Base-by-base conservation (phyloP, 2,329 filamentous ascomycete genomes). In the Beauveria medogensis region DNA sequence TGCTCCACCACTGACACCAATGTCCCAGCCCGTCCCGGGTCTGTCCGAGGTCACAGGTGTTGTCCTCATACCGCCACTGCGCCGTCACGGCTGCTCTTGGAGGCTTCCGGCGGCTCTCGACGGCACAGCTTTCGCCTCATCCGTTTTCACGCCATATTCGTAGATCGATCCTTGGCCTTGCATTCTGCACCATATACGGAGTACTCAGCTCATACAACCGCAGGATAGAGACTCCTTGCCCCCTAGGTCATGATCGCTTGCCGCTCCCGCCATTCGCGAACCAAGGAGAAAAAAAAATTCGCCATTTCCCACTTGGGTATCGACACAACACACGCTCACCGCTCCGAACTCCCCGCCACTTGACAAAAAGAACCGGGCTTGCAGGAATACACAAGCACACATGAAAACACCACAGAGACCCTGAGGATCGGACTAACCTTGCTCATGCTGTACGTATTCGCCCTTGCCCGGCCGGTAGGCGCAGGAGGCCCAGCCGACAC, bases 381-480 rank as follows among this genome's bases (percentile, higher is more conserved):
- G 34, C 12, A 24, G 9, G 16, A 37, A 44, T 8, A 16, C 24
- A 34, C 12, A 34, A 34, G 52, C 62, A 55, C 59, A 58, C 24
- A 55, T n/a, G 52, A 51, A 52, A 37, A 58, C 26, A 34, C 40
- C 34, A 20, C 14, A 37, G 26, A 34, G 50, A 61, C 61, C 63
- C 20, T 47, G 30, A 26, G 44, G 16, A 20, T 46, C 14, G 34
- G 47, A 63, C 70, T 68, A 64, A 75, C 73, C 71, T 71, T 74
- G 67, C 75, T 75, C 60, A 77, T 75, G 64, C 69, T 76, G 71
- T 72, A 77, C 14, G 75, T 78, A 55, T 77, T 74, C 58, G 67
- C 69, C 55, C 72, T 67, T 57, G 68, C 63, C 63, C 72, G 67
- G 48, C 69, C 69, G 53, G 65, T 65, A 40, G 69, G 67, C 57